A percentile compares a stretch with the other conserved stretches of the same genome.
Evolutionary conservation across 2,329 filamentous ascomycete genomes (phyloP).

Genomic region (Aspergillus melleus): DNA sequence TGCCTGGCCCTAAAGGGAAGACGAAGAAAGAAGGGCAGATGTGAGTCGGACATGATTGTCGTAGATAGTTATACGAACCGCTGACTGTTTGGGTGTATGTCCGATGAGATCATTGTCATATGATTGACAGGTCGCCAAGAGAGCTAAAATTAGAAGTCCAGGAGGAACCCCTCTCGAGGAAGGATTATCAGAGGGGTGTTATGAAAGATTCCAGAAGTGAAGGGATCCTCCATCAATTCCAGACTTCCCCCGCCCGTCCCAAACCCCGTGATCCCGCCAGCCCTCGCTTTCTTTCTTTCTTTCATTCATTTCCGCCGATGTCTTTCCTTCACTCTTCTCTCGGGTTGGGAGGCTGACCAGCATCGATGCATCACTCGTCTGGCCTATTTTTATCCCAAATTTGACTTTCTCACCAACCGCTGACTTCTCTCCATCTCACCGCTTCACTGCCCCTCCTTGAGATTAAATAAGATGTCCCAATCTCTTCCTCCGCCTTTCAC

Average conservation of each 20-base stretch:
- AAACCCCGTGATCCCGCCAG: constrained; percentile 6
- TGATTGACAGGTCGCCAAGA: too few relatives aligned
- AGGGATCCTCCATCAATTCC: too few relatives aligned
- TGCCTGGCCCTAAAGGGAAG: neutral
- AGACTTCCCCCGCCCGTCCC: neutral
- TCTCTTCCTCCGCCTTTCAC: constrained; percentile 29
- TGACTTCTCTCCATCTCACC: neutral
- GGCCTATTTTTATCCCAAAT: constrained; percentile 5
- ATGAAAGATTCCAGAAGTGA: too few relatives aligned
- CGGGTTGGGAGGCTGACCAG: neutral
- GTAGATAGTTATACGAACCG: too few relatives aligned
- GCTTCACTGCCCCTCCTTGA: neutral
- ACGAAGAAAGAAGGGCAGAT: neutral
- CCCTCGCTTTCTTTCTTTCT: constrained; percentile 6
- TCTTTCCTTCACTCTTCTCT: neutral
- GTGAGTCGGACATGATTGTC: too few relatives aligned
- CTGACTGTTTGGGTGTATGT: too few relatives aligned
- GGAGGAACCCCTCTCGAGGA: too few relatives aligned
- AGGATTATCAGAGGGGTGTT: too few relatives aligned
- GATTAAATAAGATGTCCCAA: constrained; percentile 11
- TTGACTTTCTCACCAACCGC: constrained; percentile 2
- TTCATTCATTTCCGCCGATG: constrained; percentile 1
- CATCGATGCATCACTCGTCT: neutral
- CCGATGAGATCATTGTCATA: too few relatives aligned
- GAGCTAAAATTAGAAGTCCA: too few relatives aligned